Conservation (phyloP, 2,329 filamentous ascomycete genomes). For the Fusarium sp. region DNA sequence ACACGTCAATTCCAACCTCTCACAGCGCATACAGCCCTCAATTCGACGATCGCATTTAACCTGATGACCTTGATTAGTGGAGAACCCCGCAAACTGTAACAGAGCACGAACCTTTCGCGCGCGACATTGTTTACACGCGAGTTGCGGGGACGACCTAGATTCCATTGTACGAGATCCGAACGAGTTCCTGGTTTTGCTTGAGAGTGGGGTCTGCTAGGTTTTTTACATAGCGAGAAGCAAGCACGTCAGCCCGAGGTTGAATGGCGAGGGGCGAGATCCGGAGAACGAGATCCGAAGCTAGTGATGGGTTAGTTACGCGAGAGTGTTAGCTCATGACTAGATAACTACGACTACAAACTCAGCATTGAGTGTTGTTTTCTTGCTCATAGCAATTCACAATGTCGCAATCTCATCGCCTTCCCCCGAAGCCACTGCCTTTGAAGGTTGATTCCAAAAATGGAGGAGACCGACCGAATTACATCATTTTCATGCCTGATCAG, state of each 20-base stretch:
- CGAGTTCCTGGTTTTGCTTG: background rate
- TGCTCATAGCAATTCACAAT: constrained; percentile 3
- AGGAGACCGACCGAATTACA: constrained; percentile 50
- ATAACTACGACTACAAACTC: background rate
- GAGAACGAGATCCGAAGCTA: constrained; percentile 37
- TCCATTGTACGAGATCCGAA: constrained; percentile 34
- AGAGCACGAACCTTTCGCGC: constrained; percentile 39
- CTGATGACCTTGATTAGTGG: constrained; percentile 27
- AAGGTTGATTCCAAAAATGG: constrained; percentile 45
- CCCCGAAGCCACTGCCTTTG: constrained; percentile 41
- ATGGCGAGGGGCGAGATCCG: constrained; percentile 29
- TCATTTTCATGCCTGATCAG: constrained; percentile 63
- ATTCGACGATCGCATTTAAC: constrained; percentile 44
- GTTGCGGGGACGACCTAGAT: background rate
- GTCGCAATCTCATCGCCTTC: constrained; percentile 12
- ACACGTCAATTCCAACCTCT: constrained; percentile 26
- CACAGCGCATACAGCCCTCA: constrained; percentile 35
- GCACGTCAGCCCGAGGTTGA: constrained; percentile 21
- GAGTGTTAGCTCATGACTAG: background rate
- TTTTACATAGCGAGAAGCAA: constrained; percentile 4
- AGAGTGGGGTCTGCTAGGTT: background rate
- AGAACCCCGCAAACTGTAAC: background rate
- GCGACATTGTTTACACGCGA: constrained; percentile 42
- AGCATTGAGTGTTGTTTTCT: background rate
- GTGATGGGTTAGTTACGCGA: background rate